Evolutionary conservation across 106 monocot species (phyloP).

Genomic region (Alisma plantagoaquatica): DNA sequence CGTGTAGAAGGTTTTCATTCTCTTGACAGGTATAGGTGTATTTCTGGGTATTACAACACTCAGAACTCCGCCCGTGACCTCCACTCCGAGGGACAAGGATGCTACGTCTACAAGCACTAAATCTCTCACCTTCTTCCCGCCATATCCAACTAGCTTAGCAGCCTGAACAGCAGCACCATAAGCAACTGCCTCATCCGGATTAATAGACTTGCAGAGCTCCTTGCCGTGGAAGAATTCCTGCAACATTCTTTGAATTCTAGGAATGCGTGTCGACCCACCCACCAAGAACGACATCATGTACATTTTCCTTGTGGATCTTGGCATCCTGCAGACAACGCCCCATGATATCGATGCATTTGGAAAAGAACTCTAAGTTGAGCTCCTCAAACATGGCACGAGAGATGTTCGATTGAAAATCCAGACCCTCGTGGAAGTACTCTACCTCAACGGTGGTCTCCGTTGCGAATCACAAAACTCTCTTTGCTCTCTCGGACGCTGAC

Average conservation of each 20-base stretch:
- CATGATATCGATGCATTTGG: constrained; percentile 47
- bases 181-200: constrained; percentile 13
- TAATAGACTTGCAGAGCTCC: constrained; percentile 26
- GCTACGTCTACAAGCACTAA: constrained; percentile 33
- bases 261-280: constrained; percentile 10
- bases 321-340: constrained; percentile 49
- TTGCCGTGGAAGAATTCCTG: constrained; percentile 26
- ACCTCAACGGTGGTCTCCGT: constrained; percentile 11
- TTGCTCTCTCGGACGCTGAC: not conserved
- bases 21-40: constrained; percentile 52
- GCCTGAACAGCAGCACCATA: constrained; percentile 14
- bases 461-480: constrained; percentile 6
- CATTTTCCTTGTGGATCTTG: not conserved
- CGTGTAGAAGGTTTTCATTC: constrained; percentile 47
- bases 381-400: constrained; percentile 9
- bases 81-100: constrained; percentile 9
- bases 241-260: constrained; percentile 31
- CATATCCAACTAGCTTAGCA: constrained; percentile 8
- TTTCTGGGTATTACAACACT: constrained; percentile 19
- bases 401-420: constrained; percentile 10
- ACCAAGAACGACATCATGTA: constrained; percentile 15
- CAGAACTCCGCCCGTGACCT: not conserved
- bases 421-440: constrained; percentile 7
- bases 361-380: constrained; percentile 31
- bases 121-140: constrained; percentile 23